Evolutionary conservation across 768 basidiomycete genomes (phyloP), one percentile per base, ranked within the genome.

Genomic region (Clitopilus passeckerianus): DNA sequence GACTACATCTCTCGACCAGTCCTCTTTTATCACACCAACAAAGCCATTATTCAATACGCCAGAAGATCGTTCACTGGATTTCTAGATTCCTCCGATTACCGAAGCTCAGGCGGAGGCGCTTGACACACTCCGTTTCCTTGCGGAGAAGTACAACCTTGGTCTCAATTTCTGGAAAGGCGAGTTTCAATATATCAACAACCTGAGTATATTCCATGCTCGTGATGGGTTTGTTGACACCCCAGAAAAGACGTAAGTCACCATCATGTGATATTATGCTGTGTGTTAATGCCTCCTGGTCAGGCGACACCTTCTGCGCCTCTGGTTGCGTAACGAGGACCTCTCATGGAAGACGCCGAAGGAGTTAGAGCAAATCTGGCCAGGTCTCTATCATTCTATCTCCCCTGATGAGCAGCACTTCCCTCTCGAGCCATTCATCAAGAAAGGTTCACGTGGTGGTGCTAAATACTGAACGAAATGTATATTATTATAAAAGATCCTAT

Each of bases 101-200:
- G 79, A 80, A 62, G 78, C 75, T n/a, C 79, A 80, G 57, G 79
- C 79, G 6, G 79, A 80, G 60, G 79, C 79, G 7, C 66, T 80
- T 15, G 79, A 80, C 60, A 74, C 74, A 1, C 62, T 80, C 27
- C 79, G 79, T 58, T 80, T 77, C 64, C 59, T 76, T 14, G 78
- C 76, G 1, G 76, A 79, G 61, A 77, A 77, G 57, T 74, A 74
- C 62, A 73, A 74, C 30, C 68, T 80, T 1, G 74, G 67, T 5
- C 68, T 79, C 58, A 79, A 79, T 57, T 78, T 80, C 70, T 71
- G 77, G 63, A 80, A 79, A 61, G 79, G 79, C 37, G 79, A 80
- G 60, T 78, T 80, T 34, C 79, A 80, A 61, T 80, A 79, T 63
- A 78, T 80, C 67, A 80, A 79, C 62, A 78, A 73, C 59, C 60